Conservation (phyloP, 305 asterid species). For the Fraxinus dipetala region DNA sequence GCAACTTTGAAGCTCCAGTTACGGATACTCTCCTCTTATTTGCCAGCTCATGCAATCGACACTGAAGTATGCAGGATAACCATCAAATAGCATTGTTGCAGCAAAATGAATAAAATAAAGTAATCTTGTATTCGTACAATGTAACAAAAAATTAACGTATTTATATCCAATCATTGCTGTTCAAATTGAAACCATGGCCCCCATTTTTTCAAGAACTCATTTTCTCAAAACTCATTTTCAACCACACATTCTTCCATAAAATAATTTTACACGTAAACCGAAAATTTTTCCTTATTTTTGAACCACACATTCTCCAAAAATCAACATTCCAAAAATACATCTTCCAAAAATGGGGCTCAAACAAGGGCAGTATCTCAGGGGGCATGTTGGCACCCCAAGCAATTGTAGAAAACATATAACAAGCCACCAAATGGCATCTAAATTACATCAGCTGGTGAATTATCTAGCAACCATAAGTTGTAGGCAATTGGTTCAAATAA, state of each 20-base stretch:
- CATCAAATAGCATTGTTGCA: neutral
- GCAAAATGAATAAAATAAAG: neutral
- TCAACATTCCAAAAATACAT: too few relatives aligned
- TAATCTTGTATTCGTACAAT: neutral
- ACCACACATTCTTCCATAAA: too few relatives aligned
- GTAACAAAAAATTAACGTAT: neutral
- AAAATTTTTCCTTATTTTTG: too few relatives aligned
- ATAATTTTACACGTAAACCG: too few relatives aligned
- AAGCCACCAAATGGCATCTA: neutral
- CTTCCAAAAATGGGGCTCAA: too few relatives aligned
- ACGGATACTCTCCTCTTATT: conserved; percentile 52
- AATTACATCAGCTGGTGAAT: neutral
- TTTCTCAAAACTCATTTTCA: too few relatives aligned
- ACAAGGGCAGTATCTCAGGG: neutral
- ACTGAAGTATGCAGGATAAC: conserved; percentile 35
- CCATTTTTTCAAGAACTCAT: too few relatives aligned
- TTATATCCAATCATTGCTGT: neutral
- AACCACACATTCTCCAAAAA: too few relatives aligned
- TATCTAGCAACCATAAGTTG: neutral
- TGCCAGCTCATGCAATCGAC: conserved; percentile 67
- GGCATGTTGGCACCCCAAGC: neutral
- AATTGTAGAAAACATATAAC: neutral
- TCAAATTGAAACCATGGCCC: neutral
- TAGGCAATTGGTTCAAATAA: neutral
- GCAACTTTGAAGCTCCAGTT: conserved; percentile 90